These are phyloP conservation scores for Neurospora sp. DNA, from an alignment of 495 filamentous ascomycete genomes.

Conservation along the genomic window DNA sequence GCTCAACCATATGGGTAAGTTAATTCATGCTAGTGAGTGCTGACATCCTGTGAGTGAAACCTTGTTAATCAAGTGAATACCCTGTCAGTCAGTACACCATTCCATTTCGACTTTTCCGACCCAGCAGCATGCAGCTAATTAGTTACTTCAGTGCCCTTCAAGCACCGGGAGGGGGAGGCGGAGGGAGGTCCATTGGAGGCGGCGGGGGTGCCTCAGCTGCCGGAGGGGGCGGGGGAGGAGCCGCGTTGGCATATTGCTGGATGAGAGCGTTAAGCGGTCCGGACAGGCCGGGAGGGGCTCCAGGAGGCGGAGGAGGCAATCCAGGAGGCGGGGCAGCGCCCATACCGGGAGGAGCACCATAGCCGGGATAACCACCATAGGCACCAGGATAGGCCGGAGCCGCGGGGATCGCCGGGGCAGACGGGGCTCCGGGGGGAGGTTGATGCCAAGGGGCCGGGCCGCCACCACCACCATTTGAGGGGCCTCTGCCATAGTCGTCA, in stretches of 20 bases:
- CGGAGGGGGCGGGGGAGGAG: conserved; percentile 44
- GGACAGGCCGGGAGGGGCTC: conserved; percentile 53
- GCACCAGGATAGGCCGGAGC: conserved; percentile 43
- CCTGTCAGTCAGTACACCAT: not conserved
- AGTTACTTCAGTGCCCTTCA: conserved; percentile 10
- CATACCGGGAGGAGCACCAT: conserved; percentile 52
- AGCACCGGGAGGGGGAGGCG: conserved; percentile 56
- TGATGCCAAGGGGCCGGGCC: conserved; percentile 60
- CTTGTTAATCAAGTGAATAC: not conserved
- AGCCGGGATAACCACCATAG: conserved; percentile 47
- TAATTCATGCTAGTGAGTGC: not conserved
- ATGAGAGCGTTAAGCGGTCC: conserved; percentile 53
- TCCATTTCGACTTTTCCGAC: not conserved
- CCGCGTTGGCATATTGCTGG: conserved; percentile 52
- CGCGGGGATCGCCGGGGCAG: conserved; percentile 36
- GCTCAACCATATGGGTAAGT: not conserved
- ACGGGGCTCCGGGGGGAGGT: conserved; percentile 41
- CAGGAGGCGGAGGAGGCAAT: conserved; percentile 52
- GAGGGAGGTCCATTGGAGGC: conserved; percentile 65
- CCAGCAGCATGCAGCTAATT: not conserved
- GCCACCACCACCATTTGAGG: conserved; percentile 19
- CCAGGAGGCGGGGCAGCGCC: conserved; percentile 39
- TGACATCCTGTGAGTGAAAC: not conserved
- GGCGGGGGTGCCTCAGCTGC: conserved; percentile 59
- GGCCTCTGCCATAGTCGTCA: conserved; percentile 24